These are phyloP conservation scores for Samsoniella hepiali DNA, from an alignment of 2,329 filamentous ascomycete species.

Conservation along the genomic window DNA sequence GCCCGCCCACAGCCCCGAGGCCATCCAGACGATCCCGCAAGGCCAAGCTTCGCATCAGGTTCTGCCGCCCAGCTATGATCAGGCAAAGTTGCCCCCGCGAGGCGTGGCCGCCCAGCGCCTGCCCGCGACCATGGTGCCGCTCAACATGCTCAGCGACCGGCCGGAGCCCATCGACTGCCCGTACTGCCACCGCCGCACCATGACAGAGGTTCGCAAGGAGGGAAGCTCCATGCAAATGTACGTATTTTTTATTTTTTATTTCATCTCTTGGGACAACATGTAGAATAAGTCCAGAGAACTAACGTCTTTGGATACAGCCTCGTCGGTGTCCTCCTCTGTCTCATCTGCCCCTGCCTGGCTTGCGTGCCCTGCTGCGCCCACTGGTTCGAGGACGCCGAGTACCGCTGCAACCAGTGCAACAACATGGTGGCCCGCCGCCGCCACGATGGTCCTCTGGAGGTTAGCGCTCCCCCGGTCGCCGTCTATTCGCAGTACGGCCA, in stretches of 20 bases:
- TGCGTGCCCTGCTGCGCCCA: slow-evolving; percentile 32
- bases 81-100: slow-evolving; percentile 9
- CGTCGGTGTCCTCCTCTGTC: slow-evolving; percentile 29
- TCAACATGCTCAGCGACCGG: slow-evolving; percentile 25
- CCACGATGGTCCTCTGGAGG: slow-evolving; percentile 24
- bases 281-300: slow-evolving; percentile 4
- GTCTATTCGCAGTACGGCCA: slow-evolving; percentile 22
- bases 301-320: slow-evolving; percentile 22
- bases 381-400: slow-evolving; percentile 33
- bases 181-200: slow-evolving; percentile 28
- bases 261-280: too few species aligned
- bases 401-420: slow-evolving; percentile 30
- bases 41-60: neutral
- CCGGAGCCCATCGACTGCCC: slow-evolving; percentile 32
- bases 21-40: slow-evolving; percentile 4
- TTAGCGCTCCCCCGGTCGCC: slow-evolving; percentile 24
- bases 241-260: slow-evolving; percentile 2
- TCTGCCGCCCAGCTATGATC: slow-evolving; percentile 17
- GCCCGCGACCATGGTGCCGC: slow-evolving; percentile 22
- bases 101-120: slow-evolving; percentile 1
- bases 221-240: slow-evolving; percentile 30
- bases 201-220: slow-evolving; percentile 24
- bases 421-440: slow-evolving; percentile 28
- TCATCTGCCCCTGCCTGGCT: slow-evolving; percentile 32
- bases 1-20: slow-evolving; percentile 8